Base-by-base conservation (phyloP, 805 yeast genomes). In the Cyberlindnera petersonii region DNA sequence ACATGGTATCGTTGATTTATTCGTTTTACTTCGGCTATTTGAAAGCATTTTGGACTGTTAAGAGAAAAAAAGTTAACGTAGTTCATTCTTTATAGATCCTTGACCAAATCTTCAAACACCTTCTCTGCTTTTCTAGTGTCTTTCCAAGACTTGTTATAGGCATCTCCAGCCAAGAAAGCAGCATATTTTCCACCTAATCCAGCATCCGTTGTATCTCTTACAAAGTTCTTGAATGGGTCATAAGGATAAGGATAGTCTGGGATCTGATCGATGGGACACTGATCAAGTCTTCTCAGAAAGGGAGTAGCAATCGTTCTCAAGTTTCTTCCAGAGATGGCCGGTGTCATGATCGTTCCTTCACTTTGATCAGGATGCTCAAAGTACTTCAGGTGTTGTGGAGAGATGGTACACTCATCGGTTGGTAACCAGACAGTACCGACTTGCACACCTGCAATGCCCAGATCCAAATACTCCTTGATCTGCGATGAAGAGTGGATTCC, bases 391-490 rank as follows among this genome's bases (percentile, higher is more conserved):
- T 51, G 55, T 5, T 32, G 24, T 10, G 41, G 22, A 10, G 58
- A 47, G 18, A 51, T 44, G 3, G 47, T 49, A 6, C 48, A 42
- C 11, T 36, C 40, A 2, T 39, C 24, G 1, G 56, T 40, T 13
- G 56, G 49, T 2, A 77, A 56, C 49, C 75, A 74, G 0, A 66
- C 64, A 0, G 82, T 72, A 0, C 84, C 84, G 26, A 77, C n/a
- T 40, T 74, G 81, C 9, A 71, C 79, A 0, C 70, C 78, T 4
- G 71, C 60, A 2, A 78, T 76, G 0, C 81, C 80, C 5, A 46
- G 40, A 0, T 52, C 38, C 9, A 74, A 46, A 22, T 61, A 64
- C 2, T 47, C 47, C 6, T 56, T 49, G 15, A 68, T 58, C 6
- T 58, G 56, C 4, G 33, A 16, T 1, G 64, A 58, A 36, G 62